Conservation (phyloP, 1,284 basidiomycete genomes). For the Cutaneotrichosporon dermatis region DNA sequence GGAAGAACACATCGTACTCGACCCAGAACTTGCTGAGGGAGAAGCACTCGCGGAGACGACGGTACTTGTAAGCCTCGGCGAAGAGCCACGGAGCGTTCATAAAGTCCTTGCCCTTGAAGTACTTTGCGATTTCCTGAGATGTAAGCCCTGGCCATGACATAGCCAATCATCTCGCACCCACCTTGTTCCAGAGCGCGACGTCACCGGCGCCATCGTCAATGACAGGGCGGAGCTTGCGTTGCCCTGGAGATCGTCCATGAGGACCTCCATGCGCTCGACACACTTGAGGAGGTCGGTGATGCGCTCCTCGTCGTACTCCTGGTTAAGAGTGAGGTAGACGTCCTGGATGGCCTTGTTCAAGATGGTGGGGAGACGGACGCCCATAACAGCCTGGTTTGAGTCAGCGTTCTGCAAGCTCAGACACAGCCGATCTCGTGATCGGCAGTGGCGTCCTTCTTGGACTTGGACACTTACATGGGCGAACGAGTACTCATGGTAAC, state of each 20-base stretch:
- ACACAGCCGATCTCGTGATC: too few species aligned
- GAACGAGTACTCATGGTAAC: conserved; percentile 94
- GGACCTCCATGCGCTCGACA: conserved; percentile 76
- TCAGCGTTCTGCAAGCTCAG: too few species aligned
- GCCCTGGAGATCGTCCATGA: conserved; percentile 74
- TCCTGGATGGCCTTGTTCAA: conserved; percentile 95
- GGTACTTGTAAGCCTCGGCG: conserved; percentile 97
- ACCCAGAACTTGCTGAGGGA: conserved; percentile 87
- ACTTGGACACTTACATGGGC: conserved; percentile 57
- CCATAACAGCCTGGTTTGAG: conserved; percentile 67
- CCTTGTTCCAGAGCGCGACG: conserved; percentile 93
- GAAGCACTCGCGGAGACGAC: conserved; percentile 92
- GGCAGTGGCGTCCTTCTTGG: too few species aligned
- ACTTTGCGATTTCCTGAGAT: conserved; percentile 71
- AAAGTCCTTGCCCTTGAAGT: conserved; percentile 92
- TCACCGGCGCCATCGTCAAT: conserved; percentile 91
- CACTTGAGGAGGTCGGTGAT: conserved; percentile 81
- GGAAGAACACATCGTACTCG: conserved; percentile 75
- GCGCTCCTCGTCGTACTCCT: conserved; percentile 73
- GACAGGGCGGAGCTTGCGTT: conserved; percentile 80
- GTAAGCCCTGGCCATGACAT: neutral
- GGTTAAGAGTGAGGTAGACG: conserved; percentile 81
- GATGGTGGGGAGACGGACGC: conserved; percentile 87
- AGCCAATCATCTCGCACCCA: conserved; percentile 26
- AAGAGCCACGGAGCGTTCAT: conserved; percentile 94